A percentile compares a stretch with the other conserved stretches of the same genome.
These are phyloP conservation scores for Camelina hispida DNA, from an alignment of 345 rosid species.

Conservation along the genomic window DNA sequence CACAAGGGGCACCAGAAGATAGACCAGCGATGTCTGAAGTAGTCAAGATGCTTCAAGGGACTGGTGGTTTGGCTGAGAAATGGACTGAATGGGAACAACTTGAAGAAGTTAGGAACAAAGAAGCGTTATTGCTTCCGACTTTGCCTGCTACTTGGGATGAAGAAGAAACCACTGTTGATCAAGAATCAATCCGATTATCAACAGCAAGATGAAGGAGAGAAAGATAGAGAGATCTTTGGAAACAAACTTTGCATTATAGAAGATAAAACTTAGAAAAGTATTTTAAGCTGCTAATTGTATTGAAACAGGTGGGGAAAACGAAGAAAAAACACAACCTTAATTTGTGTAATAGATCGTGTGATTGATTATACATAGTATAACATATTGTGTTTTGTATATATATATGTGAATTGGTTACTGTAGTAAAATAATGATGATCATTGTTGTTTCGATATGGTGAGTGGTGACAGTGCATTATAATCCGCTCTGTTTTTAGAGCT, in stretches of 20 bases:
- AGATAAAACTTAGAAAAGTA: constrained; percentile 29
- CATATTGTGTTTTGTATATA: constrained; percentile 20
- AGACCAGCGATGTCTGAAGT: constrained; percentile 80
- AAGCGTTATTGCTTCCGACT: constrained; percentile 53
- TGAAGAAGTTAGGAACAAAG: constrained; percentile 66
- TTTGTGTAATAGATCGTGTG: constrained; percentile 34
- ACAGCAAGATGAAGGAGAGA: constrained; percentile 59
- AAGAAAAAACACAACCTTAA: constrained; percentile 26
- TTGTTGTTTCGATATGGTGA: constrained; percentile 9
- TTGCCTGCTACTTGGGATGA: constrained; percentile 70
- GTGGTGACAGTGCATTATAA: neutral
- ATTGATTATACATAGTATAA: constrained; percentile 14
- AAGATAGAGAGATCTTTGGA: neutral
- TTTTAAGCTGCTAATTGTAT: constrained; percentile 32
- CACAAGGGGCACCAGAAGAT: constrained; percentile 77
- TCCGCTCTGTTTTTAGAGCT: constrained; percentile 25
- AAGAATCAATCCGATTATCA: constrained; percentile 82
- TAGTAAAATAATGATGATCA: constrained; percentile 13
- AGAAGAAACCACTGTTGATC: constrained; percentile 68
- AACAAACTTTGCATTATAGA: constrained; percentile 14
- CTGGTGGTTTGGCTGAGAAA: constrained; percentile 68
- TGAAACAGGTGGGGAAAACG: constrained; percentile 31
- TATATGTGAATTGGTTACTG: constrained; percentile 11
- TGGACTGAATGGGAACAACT: constrained; percentile 80
- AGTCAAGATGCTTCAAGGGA: constrained; percentile 79